These are phyloP conservation scores for Apiotrichum porosum DNA, from an alignment of 1,284 basidiomycete genomes.

Conservation along the genomic window DNA sequence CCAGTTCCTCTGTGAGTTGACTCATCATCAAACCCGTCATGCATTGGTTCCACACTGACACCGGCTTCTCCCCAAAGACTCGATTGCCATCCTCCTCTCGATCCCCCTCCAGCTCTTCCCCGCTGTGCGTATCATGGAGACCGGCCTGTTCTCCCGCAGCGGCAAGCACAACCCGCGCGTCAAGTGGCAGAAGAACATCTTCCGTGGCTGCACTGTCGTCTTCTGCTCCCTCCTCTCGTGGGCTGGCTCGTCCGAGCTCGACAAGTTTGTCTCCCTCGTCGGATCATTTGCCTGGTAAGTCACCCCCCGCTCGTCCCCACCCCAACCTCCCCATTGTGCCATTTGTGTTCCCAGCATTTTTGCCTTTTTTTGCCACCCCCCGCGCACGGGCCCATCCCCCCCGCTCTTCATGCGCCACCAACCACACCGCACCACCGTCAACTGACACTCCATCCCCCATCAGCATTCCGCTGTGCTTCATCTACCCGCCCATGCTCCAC, in stretches of 20 bases:
- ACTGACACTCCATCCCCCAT: too few relatives aligned
- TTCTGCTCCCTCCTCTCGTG: slow-evolving; percentile 73
- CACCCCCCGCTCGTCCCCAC: too few relatives aligned
- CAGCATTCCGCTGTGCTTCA: slow-evolving; percentile 88
- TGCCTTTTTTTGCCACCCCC: too few relatives aligned
- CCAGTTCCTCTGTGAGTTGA: slow-evolving; percentile 62
- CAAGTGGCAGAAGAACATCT: slow-evolving; percentile 84
- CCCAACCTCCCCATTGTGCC: too few relatives aligned
- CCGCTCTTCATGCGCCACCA: too few relatives aligned
- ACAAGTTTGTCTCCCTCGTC: slow-evolving; percentile 94
- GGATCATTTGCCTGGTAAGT: slow-evolving; percentile 90
- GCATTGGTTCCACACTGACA: slow-evolving; percentile 1
- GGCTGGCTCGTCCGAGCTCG: slow-evolving; percentile 81
- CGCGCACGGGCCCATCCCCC: slow-evolving; percentile 3
- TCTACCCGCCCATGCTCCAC: slow-evolving; percentile 91
- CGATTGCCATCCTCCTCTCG: slow-evolving; percentile 89
- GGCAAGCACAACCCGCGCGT: slow-evolving; percentile 62
- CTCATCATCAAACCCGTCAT: too few relatives aligned
- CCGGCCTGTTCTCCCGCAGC: slow-evolving; percentile 76
- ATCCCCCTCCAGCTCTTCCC: slow-evolving; percentile 96
- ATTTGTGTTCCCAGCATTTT: too few relatives aligned
- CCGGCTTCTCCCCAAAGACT: slow-evolving; percentile 49
- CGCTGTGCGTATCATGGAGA: slow-evolving; percentile 93
- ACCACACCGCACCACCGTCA: background rate
- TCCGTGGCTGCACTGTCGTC: slow-evolving; percentile 72